Percentiles rank a stretch among this genome's conserved stretches.
Evolutionary conservation across 1,139 yeast genomes (phyloP).

Genomic region (Blastobotrys ciferrii): DNA sequence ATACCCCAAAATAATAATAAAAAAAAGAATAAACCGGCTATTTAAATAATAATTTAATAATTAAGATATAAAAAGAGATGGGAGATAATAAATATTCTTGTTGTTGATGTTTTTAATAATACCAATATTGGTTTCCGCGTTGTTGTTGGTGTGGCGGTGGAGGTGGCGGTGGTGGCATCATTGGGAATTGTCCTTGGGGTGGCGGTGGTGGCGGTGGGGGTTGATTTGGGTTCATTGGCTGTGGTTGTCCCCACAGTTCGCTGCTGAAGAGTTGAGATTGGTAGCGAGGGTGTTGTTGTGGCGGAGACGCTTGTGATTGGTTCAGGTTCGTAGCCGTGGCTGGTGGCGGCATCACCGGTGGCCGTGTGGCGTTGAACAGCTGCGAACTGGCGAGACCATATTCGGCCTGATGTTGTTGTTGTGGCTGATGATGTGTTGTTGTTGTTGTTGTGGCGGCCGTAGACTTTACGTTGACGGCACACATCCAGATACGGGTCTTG

Average conservation of each 20-base stretch:
- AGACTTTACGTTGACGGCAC: conserved; percentile 55
- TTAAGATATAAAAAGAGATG: conserved; percentile 1
- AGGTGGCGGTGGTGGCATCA: conserved; percentile 3
- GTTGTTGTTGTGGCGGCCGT: conserved; percentile 2
- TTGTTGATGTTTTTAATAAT: conserved; percentile 1
- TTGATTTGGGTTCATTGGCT: background rate
- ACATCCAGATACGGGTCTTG: conserved; percentile 96
- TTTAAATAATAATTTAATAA: conserved; percentile 1
- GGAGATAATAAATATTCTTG: conserved; percentile 5
- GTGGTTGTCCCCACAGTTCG: conserved; percentile 4
- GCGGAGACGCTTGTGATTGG: conserved; percentile 4
- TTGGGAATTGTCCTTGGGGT: conserved; percentile 1
- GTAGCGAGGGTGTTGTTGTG: conserved; percentile 8
- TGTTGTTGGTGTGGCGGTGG: conserved; percentile 10
- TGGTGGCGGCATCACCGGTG: conserved; percentile 2
- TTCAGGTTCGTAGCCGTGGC: background rate
- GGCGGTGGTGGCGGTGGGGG: conserved; percentile 12
- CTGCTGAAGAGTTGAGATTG: conserved; percentile 1
- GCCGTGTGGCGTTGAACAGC: conserved; percentile 4
- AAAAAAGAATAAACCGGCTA: conserved; percentile 1
- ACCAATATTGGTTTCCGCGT: conserved; percentile 12
- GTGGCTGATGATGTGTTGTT: too few species aligned
- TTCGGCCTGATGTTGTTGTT: conserved; percentile 14
- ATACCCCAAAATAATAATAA: conserved; percentile 3
- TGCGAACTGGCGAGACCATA: conserved; percentile 10